A percentile compares a stretch with the other conserved stretches of the same genome.
Evolutionary conservation across 805 yeast species (phyloP).

Genomic region (Barnettozyma botsteinii): DNA sequence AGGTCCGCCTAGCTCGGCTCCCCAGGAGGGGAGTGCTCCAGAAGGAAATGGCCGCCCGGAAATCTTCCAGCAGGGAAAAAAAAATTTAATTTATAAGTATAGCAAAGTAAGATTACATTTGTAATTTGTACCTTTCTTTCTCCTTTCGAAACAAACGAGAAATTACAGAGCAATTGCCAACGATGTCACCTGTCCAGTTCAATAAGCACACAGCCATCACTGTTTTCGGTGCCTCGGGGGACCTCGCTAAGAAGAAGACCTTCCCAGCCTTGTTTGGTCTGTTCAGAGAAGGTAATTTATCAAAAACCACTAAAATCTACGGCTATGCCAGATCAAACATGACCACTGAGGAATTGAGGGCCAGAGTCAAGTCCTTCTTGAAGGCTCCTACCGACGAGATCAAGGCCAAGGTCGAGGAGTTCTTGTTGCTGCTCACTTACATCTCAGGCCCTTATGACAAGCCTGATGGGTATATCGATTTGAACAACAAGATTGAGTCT

Average conservation of each 20-base stretch:
- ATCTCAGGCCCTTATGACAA: slow-evolving; percentile 76
- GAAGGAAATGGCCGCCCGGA: neutral
- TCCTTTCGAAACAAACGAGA: neutral
- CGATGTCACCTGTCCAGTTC: slow-evolving; percentile 32
- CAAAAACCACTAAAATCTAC: slow-evolving; percentile 62
- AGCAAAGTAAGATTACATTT: too few relatives aligned
- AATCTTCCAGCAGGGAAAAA: too few relatives aligned
- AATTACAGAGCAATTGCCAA: too few relatives aligned
- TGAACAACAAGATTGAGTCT: slow-evolving; percentile 49
- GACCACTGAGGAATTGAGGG: slow-evolving; percentile 57
- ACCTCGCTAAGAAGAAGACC: slow-evolving; percentile 91
- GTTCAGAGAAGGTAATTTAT: slow-evolving; percentile 69
- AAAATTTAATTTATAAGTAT: too few relatives aligned
- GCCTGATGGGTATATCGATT: slow-evolving; percentile 61
- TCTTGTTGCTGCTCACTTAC: slow-evolving; percentile 62
- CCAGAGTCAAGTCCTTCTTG: slow-evolving; percentile 60
- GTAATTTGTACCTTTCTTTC: too few relatives aligned
- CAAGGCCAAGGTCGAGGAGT: slow-evolving; percentile 47
- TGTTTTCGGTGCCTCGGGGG: slow-evolving; percentile 94
- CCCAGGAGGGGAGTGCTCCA: neutral
- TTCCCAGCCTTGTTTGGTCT: slow-evolving; percentile 82
- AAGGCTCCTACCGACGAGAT: slow-evolving; percentile 42
- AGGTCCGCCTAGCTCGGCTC: neutral
- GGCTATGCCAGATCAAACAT: slow-evolving; percentile 91
- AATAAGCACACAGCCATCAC: slow-evolving; percentile 65